Percentiles rank a stretch among this genome's conserved stretches.
These are phyloP conservation scores for Nyctanthes arbortristis DNA, from an alignment of 257 asterid genomes.

Conservation along the genomic window DNA sequence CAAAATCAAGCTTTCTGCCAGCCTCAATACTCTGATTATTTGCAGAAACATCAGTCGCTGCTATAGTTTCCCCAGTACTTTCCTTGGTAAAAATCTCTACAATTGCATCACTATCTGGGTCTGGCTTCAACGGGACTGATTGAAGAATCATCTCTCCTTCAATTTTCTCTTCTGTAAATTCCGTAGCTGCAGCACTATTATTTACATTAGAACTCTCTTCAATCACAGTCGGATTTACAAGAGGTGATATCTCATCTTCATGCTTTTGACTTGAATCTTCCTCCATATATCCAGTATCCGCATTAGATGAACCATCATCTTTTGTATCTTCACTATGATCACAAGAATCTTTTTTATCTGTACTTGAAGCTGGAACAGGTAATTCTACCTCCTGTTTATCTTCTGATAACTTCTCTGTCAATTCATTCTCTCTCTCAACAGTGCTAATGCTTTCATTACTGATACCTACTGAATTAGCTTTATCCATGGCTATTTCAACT, in stretches of 20 bases:
- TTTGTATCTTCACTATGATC: not conserved
- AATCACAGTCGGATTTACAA: not conserved
- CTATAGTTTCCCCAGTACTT: constrained; percentile 16
- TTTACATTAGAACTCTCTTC: constrained; percentile 23
- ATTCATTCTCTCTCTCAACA: constrained; percentile 25
- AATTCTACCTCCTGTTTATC: constrained; percentile 24
- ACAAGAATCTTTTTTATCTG: constrained; percentile 20
- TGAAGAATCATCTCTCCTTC: constrained; percentile 16
- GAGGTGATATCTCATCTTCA: constrained; percentile 25
- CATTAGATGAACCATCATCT: constrained; percentile 13
- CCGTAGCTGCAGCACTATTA: constrained; percentile 15
- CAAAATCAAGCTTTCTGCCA: constrained; percentile 15
- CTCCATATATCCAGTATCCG: constrained; percentile 18
- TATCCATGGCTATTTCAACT: constrained; percentile 21
- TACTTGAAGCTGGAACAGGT: constrained; percentile 23
- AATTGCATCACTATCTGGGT: not conserved
- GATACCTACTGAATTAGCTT: constrained; percentile 22
- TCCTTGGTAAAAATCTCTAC: constrained; percentile 10
- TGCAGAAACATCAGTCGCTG: constrained; percentile 12
- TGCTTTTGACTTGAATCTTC: constrained; percentile 14
- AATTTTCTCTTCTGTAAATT: constrained; percentile 19
- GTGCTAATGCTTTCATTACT: constrained; percentile 12
- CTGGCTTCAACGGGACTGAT: constrained; percentile 19
- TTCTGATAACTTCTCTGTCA: constrained; percentile 27
- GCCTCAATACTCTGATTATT: constrained; percentile 24